These are phyloP conservation scores for Bonia amplexicaulis DNA, from an alignment of 176 grass and related monocot species.

Conservation along the genomic window DNA sequence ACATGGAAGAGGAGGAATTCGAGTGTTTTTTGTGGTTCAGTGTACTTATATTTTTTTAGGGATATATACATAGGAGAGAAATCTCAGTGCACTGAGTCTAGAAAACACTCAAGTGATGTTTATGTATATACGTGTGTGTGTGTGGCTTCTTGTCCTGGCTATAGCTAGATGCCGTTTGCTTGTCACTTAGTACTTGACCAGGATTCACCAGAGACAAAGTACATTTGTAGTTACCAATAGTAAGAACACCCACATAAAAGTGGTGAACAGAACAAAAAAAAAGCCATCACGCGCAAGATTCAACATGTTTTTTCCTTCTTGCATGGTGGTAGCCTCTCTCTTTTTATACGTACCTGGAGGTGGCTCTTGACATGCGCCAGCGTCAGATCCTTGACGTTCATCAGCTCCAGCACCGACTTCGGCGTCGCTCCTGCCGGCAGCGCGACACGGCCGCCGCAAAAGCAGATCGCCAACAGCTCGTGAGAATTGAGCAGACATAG, in stretches of 20 bases:
- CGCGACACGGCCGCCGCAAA: not conserved
- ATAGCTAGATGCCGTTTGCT: slow-evolving; percentile 41
- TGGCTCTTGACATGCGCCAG: slow-evolving; percentile 99
- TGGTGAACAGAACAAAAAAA: slow-evolving; percentile 30
- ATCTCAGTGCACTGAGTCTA: no score
- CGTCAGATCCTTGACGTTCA: slow-evolving; percentile 98
- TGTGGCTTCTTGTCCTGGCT: not conserved
- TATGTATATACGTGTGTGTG: no score
- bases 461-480: not conserved
- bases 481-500: slow-evolving; percentile 13
- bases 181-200: slow-evolving; percentile 47
- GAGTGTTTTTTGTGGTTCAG: no score
- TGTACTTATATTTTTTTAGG: no score
- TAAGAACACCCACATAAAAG: slow-evolving; percentile 38
- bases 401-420: slow-evolving; percentile 97
- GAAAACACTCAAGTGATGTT: no score
- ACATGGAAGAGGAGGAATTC: no score
- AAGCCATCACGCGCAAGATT: slow-evolving; percentile 30
- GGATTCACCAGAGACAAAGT: slow-evolving; percentile 37
- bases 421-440: slow-evolving; percentile 79
- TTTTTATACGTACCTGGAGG: slow-evolving; percentile 61
- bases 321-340: slow-evolving; percentile 18
- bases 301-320: slow-evolving; percentile 17
- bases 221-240: slow-evolving; percentile 33
- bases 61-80: no score